Evolutionary conservation across 2,329 filamentous ascomycete species (phyloP), one percentile per base, ranked within the genome.

Genomic region (Rhytidhysteron rufulum): DNA sequence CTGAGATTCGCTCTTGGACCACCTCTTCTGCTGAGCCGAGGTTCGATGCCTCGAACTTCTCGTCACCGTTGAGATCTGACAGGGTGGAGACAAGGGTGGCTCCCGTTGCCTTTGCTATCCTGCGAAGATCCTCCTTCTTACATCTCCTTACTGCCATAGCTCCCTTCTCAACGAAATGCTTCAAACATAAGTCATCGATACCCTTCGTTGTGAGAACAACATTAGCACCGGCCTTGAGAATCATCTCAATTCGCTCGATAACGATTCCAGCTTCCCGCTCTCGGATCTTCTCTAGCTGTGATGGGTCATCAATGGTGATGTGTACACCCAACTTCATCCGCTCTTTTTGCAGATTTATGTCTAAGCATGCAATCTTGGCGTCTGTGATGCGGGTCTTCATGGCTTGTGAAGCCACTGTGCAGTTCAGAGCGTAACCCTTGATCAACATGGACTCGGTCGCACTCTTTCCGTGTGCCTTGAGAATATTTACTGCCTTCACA

Each of bases 291-390:
- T 98, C 93, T 37, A 98, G 78, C 69, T 98, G 93, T 65, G 94
- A 85, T 35, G 93, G 93, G 65, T 98, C 93, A 56, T 98, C 93
- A 51, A 98, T 86, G 10, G 93, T 97, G 59, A 98, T 95, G 69
- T 98, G 91, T 45, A 98, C 93, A 53, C 93, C 93, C 43, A 98
- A 75, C 79, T 98, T 97, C 93, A 98, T 97, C 55, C 91, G 81
- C 76, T 97, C 91, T 75, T 98, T 98, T 64, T 97, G 91, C 58
- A 98, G 69, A 70, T 98, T 98, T 81, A 98, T 97, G 66, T 98
- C 93, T 46, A 98, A 71, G 57, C 91, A 85, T 36, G 93, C 93
- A 67, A 98, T 98, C 76, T 95, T 97, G 52, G 93, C 93, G 68
- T 97, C 90, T 38, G 80, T 80, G 64, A 98, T 81, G 56, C 86